Evolutionary conservation across 1,284 basidiomycete genomes (phyloP).

Genomic region (Ceratobasidium theobromae): DNA sequence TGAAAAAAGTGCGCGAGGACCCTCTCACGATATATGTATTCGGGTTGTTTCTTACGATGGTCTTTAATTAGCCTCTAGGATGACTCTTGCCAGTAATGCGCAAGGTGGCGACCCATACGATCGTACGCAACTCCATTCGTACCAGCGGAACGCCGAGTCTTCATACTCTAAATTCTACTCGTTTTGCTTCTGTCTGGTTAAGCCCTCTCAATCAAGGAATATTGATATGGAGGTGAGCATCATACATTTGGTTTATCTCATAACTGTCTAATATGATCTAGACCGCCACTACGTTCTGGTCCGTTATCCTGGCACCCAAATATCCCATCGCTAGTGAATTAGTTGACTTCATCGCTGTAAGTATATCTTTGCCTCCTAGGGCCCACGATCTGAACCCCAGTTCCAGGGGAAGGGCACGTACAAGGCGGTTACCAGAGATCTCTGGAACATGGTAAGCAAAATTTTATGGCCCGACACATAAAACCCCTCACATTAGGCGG

Average conservation of each 20-base stretch:
- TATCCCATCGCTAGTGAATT: slow-evolving; percentile 65
- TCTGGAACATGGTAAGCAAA: slow-evolving; percentile 74
- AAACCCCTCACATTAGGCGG: neutral
- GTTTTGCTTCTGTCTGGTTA: slow-evolving; percentile 69
- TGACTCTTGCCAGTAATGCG: slow-evolving; percentile 7
- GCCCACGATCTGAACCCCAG: neutral
- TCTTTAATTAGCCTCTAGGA: slow-evolving; percentile 1
- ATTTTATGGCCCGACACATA: slow-evolving; percentile 28
- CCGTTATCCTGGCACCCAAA: slow-evolving; percentile 62
- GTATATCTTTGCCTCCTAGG: slow-evolving; percentile 38
- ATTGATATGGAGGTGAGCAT: slow-evolving; percentile 73
- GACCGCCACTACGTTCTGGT: slow-evolving; percentile 73
- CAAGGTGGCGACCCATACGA: slow-evolving; percentile 55
- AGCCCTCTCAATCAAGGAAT: slow-evolving; percentile 63
- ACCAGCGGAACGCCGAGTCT: slow-evolving; percentile 50
- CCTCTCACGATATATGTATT: neutral
- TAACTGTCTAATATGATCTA: slow-evolving; percentile 39
- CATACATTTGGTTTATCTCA: neutral
- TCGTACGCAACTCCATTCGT: slow-evolving; percentile 49
- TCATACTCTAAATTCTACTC: slow-evolving; percentile 64
- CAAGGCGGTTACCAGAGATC: slow-evolving; percentile 75
- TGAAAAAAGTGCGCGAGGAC: slow-evolving; percentile 18
- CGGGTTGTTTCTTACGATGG: neutral
- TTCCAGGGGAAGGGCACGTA: slow-evolving; percentile 60
- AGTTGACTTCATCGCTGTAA: slow-evolving; percentile 62